Evolutionary conservation across 306 rosid species (phyloP).

Genomic region (Prunus campanulata): DNA sequence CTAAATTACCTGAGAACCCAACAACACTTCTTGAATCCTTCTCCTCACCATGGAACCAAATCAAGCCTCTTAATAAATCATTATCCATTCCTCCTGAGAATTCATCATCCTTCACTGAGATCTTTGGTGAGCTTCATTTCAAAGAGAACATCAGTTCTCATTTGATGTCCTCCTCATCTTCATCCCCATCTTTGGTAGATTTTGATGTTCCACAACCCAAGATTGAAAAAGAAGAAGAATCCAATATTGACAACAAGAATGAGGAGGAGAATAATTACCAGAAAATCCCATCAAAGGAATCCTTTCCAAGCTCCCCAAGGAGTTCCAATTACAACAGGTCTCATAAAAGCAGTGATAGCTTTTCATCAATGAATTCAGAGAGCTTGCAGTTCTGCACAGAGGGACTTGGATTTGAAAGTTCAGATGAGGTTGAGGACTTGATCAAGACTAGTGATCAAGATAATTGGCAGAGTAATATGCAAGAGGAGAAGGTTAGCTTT

Average conservation of each 20-base stretch:
- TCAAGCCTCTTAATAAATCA: conserved; percentile 30
- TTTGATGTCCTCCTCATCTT: conserved; percentile 20
- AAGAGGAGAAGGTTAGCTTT: conserved; percentile 22
- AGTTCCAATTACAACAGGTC: conserved; percentile 14
- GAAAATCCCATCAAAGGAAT: conserved; percentile 21
- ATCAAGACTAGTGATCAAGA: conserved; percentile 7
- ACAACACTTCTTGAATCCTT: conserved; percentile 58
- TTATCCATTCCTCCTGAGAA: neutral
- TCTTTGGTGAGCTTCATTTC: conserved; percentile 87
- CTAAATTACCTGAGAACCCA: conserved; percentile 50
- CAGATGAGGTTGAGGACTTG: conserved; percentile 72
- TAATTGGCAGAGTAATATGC: neutral
- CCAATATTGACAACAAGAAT: neutral
- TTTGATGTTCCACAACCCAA: neutral
- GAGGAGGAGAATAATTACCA: conserved; percentile 2
- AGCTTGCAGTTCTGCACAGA: conserved; percentile 90
- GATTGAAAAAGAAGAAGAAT: neutral
- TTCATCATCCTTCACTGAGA: conserved; percentile 57
- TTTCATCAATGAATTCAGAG: conserved; percentile 62
- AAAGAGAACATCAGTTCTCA: conserved; percentile 35
- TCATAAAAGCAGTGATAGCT: conserved; percentile 55
- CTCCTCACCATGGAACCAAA: conserved; percentile 55
- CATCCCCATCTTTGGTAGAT: conserved; percentile 21
- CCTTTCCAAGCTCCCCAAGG: conserved; percentile 15
- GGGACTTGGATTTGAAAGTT: conserved; percentile 91